A percentile compares a stretch with the other conserved stretches of the same genome.
Evolutionary conservation across 2,329 filamentous ascomycete genomes (phyloP).

Genomic region (Xylaria digitata): DNA sequence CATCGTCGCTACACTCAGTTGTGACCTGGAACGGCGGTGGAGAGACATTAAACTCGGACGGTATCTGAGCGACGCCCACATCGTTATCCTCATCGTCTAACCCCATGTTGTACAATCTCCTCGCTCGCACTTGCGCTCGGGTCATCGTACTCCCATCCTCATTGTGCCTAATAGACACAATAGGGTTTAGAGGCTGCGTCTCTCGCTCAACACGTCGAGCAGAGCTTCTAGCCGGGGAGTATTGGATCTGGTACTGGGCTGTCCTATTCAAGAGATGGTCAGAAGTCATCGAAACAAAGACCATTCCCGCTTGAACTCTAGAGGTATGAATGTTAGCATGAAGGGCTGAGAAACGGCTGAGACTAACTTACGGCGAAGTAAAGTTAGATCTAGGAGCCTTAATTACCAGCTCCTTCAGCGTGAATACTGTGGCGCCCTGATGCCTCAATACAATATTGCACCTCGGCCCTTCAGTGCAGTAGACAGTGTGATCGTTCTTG

Average conservation of each 20-base stretch:
- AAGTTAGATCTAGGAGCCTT: slow-evolving; percentile 85
- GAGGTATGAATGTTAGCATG: slow-evolving; percentile 50
- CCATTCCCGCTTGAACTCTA: slow-evolving; percentile 86
- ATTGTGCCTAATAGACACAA: slow-evolving; percentile 65
- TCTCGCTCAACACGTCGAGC: slow-evolving; percentile 45
- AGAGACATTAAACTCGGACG: slow-evolving; percentile 63
- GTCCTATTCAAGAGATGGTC: slow-evolving; percentile 80
- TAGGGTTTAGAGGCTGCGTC: slow-evolving; percentile 50
- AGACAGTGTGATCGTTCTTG: slow-evolving; percentile 83
- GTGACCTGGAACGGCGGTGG: slow-evolving; percentile 65
- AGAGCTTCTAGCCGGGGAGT: slow-evolving; percentile 53
- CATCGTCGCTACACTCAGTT: slow-evolving; percentile 71
- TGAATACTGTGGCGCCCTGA: slow-evolving; percentile 82
- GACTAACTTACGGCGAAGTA: slow-evolving; percentile 79
- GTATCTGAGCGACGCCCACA: slow-evolving; percentile 65
- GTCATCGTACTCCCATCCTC: slow-evolving; percentile 63
- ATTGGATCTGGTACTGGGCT: slow-evolving; percentile 79
- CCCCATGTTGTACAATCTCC: slow-evolving; percentile 58
- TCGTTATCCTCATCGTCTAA: slow-evolving; percentile 58
- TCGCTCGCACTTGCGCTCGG: slow-evolving; percentile 56
- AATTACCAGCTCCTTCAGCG: slow-evolving; percentile 85
- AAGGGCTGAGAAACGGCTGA: slow-evolving; percentile 6
- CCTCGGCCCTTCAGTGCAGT: slow-evolving; percentile 87
- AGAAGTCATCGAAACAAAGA: slow-evolving; percentile 88
- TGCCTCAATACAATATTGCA: slow-evolving; percentile 91